phyloP scores from a whole-genome alignment of 345 rosid species.

The Orychophragmus violaceus region DNA sequence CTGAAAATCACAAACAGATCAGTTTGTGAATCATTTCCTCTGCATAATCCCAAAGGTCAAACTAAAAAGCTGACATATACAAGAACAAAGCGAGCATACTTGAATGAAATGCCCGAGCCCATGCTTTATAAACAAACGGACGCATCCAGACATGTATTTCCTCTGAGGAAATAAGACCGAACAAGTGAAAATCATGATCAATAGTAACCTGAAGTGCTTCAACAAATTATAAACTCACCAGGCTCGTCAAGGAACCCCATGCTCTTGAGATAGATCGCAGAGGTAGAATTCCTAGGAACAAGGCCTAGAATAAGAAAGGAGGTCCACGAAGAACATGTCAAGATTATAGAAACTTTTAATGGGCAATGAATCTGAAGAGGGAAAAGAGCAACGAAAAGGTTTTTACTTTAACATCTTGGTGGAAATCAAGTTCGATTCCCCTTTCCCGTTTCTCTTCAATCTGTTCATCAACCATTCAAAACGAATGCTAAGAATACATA shows the following conservation, averaged over 20 bases:
- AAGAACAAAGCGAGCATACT: conserved; percentile 41
- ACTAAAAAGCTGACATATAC: background rate
- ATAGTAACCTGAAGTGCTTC: background rate
- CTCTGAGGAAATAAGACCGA: conserved; percentile 33
- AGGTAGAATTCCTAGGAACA: conserved; percentile 74
- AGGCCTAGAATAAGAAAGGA: conserved; percentile 47
- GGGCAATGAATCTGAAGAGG: background rate
- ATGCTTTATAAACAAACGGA: conserved; percentile 70
- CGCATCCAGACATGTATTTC: conserved; percentile 85
- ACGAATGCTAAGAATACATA: background rate
- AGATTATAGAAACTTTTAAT: background rate
- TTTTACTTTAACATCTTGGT: conserved; percentile 63
- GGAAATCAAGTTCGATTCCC: conserved; percentile 79
- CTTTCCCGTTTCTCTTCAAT: conserved; percentile 71
- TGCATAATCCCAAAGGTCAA: background rate
- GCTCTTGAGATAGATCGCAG: conserved; percentile 78
- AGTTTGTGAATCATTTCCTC: background rate
- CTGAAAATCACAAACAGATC: conserved; percentile 38
- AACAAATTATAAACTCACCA: conserved; percentile 42
- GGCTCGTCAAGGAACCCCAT: conserved; percentile 69
- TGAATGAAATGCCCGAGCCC: conserved; percentile 96
- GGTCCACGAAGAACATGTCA: conserved; percentile 4
- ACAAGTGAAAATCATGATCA: conserved; percentile 17
- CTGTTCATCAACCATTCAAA: conserved; percentile 37
- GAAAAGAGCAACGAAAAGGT: background rate